Evolutionary conservation across 495 filamentous ascomycete species (phyloP).

Genomic region (Hypoxylon fragiforme): DNA sequence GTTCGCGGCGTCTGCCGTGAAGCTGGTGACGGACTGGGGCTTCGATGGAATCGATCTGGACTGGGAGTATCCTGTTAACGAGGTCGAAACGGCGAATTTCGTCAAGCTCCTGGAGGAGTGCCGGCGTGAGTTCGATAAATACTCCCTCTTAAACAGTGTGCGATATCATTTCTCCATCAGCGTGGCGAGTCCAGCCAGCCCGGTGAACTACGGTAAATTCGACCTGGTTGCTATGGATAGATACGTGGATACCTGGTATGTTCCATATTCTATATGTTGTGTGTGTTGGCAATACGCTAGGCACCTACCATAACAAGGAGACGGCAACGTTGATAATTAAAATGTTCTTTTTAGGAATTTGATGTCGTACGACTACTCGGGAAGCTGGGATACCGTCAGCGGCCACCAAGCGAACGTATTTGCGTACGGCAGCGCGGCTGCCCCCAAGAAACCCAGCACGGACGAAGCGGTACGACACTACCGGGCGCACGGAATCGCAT

Average conservation of each 20-base stretch:
- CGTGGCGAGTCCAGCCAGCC: slow-evolving; percentile 64
- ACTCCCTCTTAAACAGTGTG: slow-evolving; percentile 53
- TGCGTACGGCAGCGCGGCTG: slow-evolving; percentile 49
- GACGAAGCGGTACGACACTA: slow-evolving; percentile 71
- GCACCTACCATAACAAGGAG: neutral
- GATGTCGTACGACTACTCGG: slow-evolving; percentile 78
- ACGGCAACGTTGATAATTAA: slow-evolving; percentile 34
- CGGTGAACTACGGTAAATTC: slow-evolving; percentile 69
- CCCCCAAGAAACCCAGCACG: slow-evolving; percentile 69
- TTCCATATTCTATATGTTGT: slow-evolving; percentile 30
- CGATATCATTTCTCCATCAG: slow-evolving; percentile 71
- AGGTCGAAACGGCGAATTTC: slow-evolving; percentile 65
- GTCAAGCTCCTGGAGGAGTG: slow-evolving; percentile 70
- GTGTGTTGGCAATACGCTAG: slow-evolving; percentile 1
- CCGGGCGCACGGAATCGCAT: slow-evolving; percentile 60
- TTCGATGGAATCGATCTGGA: slow-evolving; percentile 65
- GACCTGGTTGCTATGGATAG: slow-evolving; percentile 69
- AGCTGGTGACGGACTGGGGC: slow-evolving; percentile 65
- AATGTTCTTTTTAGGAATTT: slow-evolving; percentile 62
- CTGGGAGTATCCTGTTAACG: slow-evolving; percentile 63
- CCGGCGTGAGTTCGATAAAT: slow-evolving; percentile 65
- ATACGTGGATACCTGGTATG: slow-evolving; percentile 81
- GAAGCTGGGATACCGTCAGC: slow-evolving; percentile 67
- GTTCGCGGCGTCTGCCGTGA: slow-evolving; percentile 68
- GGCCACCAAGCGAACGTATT: slow-evolving; percentile 81